Evolutionary conservation across 148 eudicot genomes (phyloP).

Genomic region (Drosera capensis): DNA sequence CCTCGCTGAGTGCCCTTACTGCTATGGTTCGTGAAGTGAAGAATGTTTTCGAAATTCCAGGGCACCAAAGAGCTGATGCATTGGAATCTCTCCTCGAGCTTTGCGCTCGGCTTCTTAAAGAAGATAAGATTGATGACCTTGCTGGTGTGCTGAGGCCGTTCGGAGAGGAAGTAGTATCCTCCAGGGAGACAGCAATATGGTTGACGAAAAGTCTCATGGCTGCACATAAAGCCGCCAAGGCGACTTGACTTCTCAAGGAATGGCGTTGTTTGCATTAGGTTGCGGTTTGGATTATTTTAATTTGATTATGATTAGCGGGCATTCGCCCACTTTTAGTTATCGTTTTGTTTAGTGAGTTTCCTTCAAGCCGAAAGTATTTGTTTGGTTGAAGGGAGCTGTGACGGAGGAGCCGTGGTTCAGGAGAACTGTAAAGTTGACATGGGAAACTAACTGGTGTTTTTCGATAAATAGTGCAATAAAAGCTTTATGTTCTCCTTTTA

Average conservation of each 20-base stretch:
- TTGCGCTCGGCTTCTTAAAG: slow-evolving; percentile 77
- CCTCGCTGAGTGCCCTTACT: slow-evolving; percentile 21
- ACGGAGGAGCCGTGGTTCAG: not conserved
- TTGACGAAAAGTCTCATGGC: slow-evolving; percentile 83
- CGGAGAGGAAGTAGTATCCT: slow-evolving; percentile 82
- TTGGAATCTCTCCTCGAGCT: slow-evolving; percentile 85
- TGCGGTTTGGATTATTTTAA: not conserved
- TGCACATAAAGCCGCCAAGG: slow-evolving; percentile 42
- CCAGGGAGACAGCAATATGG: slow-evolving; percentile 96
- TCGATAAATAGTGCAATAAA: not conserved
- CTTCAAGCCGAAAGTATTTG: not conserved
- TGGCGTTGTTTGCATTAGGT: slow-evolving; percentile 3
- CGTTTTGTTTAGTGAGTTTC: not conserved
- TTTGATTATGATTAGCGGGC: not conserved
- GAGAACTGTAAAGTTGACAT: not conserved
- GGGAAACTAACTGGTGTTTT: not conserved
- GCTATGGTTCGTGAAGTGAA: slow-evolving; percentile 22
- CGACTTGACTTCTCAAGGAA: slow-evolving; percentile 7
- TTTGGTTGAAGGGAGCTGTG: slow-evolving; percentile 15
- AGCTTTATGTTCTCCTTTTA: not conserved
- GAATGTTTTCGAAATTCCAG: slow-evolving; percentile 25
- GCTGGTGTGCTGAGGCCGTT: slow-evolving; percentile 72
- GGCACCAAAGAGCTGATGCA: slow-evolving; percentile 68
- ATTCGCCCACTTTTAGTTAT: not conserved
- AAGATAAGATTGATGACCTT: slow-evolving; percentile 75